Base-by-base conservation (phyloP, 2,329 filamentous ascomycete genomes). In the Ustilaginoidea virens region DNA sequence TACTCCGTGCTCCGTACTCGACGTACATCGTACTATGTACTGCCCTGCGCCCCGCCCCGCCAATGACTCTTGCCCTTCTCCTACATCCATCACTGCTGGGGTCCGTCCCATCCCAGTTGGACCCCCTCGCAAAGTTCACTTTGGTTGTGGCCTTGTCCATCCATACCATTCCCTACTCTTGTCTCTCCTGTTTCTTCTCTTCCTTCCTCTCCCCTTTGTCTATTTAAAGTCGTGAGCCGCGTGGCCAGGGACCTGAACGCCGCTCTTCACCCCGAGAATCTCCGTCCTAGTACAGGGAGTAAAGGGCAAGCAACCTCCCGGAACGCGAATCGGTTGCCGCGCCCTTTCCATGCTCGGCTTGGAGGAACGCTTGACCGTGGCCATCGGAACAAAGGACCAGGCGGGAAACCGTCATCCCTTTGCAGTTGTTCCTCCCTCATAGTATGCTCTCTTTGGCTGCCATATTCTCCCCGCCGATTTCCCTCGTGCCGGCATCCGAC, bases 61-160 rank as follows among this genome's bases (percentile, higher is more conserved):
- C n/a, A n/a, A n/a, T n/a, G n/a, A n/a, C n/a, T n/a, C n/a, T n/a
- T n/a, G n/a, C n/a, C n/a, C n/a, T n/a, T n/a, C n/a, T n/a, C n/a
- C 27, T 34, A 29, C 30, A 33, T n/a, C 34, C 31, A 33, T 22
- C 15, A 36, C 17, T 31, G 19, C 31, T 27, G 34, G 34, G 34
- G 34, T 36, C 31, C 34, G 26, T 31, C 34, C 31, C 34, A 23
- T 31, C 34, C 31, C 19, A 18, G 16, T 33, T 31, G 34, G 34
- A 33, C 34, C 34, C 33, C 31, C 34, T 27, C 30, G n/a, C n/a
- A n/a, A n/a, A n/a, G n/a, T n/a, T n/a, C n/a, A n/a, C n/a, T n/a
- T n/a, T n/a, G n/a, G n/a, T n/a, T n/a, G n/a, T n/a, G n/a, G n/a
- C n/a, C n/a, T n/a, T n/a, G n/a, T n/a, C n/a, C n/a, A n/a, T n/a